These are phyloP conservation scores for Globisporangium splendens DNA, from an alignment of 352 stramenopile genomes.

Conservation along the genomic window DNA sequence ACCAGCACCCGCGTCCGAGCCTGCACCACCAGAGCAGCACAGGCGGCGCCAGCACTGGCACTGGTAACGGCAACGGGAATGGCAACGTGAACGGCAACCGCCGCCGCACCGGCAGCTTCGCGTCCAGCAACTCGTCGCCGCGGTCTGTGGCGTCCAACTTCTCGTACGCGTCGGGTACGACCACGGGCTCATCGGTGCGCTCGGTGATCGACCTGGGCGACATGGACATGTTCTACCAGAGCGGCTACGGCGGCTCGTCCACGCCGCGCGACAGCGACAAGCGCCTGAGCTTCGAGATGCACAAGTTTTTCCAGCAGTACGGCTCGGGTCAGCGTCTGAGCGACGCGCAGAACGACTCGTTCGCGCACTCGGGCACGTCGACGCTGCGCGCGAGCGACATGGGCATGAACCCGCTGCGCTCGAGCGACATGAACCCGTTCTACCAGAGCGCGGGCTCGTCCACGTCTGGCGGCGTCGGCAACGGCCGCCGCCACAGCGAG, in stretches of 20 bases:
- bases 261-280: slow-evolving; percentile 36
- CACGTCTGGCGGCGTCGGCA: slow-evolving; percentile 9
- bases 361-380: slow-evolving; percentile 39
- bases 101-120: slow-evolving; percentile 44
- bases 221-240: slow-evolving; percentile 79
- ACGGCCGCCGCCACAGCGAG: slow-evolving; percentile 26
- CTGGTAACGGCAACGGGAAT: no score
- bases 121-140: slow-evolving; percentile 58
- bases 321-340: slow-evolving; percentile 25
- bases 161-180: slow-evolving; percentile 70
- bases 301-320: slow-evolving; percentile 72
- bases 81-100: no score
- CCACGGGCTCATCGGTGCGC: slow-evolving; percentile 54
- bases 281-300: slow-evolving; percentile 58
- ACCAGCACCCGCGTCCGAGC: slow-evolving; percentile 9
- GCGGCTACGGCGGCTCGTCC: slow-evolving; percentile 16
- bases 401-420: slow-evolving; percentile 20
- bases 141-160: slow-evolving; percentile 74
- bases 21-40: slow-evolving; percentile 2
- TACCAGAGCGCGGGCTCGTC: slow-evolving; percentile 23
- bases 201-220: slow-evolving; percentile 74
- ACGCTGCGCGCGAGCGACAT: slow-evolving; percentile 35
- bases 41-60: background rate
- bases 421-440: slow-evolving; percentile 43
- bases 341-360: slow-evolving; percentile 36